Conservation (phyloP, 169 alveolate genomes). For the Neospora caninum region DNA sequence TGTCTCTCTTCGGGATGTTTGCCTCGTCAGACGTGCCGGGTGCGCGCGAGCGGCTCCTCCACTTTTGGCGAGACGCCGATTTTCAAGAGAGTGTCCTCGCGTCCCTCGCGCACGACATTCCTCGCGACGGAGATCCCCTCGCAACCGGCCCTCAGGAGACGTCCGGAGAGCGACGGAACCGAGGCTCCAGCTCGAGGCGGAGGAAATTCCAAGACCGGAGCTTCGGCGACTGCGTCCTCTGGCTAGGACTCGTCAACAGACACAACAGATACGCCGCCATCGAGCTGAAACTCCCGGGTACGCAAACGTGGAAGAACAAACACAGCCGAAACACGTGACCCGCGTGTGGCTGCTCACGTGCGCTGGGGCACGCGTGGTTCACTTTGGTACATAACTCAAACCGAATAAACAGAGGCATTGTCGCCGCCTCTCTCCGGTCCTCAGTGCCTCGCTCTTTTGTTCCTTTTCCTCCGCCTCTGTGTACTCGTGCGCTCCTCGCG, state of each 20-base stretch:
- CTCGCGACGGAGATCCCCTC: slow-evolving; percentile 31
- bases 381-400: no score
- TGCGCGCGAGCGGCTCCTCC: slow-evolving; percentile 35
- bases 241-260: slow-evolving; percentile 50
- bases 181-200: not conserved
- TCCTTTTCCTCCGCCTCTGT: no score
- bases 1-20: no score
- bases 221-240: slow-evolving; percentile 36
- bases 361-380: not conserved
- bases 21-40: not conserved
- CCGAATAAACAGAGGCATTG: no score
- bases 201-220: not conserved
- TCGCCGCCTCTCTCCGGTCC: no score
- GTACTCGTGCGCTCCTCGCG: no score
- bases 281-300: slow-evolving; percentile 48
- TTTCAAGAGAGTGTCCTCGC: slow-evolving; percentile 19
- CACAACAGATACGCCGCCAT: slow-evolving; percentile 33
- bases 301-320: not conserved
- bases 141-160: not conserved
- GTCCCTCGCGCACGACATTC: slow-evolving; percentile 48
- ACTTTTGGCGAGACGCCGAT: slow-evolving; percentile 31
- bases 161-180: not conserved
- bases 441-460: no score
- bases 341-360: not conserved
- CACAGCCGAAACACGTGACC: not conserved